phyloP scores from a whole-genome alignment of 2,329 filamentous ascomycete species.

The Diaporthe vexans region DNA sequence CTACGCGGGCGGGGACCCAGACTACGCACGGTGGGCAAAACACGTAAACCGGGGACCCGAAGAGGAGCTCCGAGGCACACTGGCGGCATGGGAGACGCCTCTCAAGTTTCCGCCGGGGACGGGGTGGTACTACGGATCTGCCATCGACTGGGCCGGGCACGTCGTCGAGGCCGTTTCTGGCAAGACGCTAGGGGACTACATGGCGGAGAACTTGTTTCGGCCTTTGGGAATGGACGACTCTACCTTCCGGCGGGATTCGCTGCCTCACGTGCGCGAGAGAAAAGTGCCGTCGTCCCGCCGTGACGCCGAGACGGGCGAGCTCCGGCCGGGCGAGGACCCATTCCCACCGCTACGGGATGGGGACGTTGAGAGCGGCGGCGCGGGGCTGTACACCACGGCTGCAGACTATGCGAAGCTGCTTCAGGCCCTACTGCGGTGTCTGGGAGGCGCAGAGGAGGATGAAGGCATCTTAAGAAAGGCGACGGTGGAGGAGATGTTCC shows the following conservation, averaged over 20 bases:
- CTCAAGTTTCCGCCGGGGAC: conserved; percentile 60
- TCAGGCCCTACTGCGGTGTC: conserved; percentile 49
- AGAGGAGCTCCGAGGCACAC: conserved; percentile 51
- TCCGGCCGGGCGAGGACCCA: conserved; percentile 30
- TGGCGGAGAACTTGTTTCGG: conserved; percentile 53
- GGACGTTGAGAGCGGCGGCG: conserved; percentile 58
- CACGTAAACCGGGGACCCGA: conserved; percentile 50
- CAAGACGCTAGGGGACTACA: conserved; percentile 54
- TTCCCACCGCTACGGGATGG: conserved; percentile 47
- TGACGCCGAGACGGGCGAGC: conserved; percentile 38
- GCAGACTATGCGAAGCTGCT: conserved; percentile 56
- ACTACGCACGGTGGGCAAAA: conserved; percentile 56
- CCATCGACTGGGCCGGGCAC: conserved; percentile 62
- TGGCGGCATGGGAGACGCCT: conserved; percentile 58
- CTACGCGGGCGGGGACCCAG: conserved; percentile 58
- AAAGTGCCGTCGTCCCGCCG: conserved; percentile 41
- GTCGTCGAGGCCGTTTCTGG: conserved; percentile 58
- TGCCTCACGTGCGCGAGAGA: conserved; percentile 37
- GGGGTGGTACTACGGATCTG: conserved; percentile 63
- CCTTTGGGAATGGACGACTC: conserved; percentile 55
- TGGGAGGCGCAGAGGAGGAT: conserved; percentile 38
- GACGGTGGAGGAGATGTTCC: conserved; percentile 54
- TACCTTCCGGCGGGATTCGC: conserved; percentile 49
- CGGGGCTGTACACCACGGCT: conserved; percentile 58
- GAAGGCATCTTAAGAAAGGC: conserved; percentile 49